Evolutionary conservation across 2,329 filamentous ascomycete genomes (phyloP), one percentile per base, ranked within the genome.

Genomic region (Trichoderma sp.): DNA sequence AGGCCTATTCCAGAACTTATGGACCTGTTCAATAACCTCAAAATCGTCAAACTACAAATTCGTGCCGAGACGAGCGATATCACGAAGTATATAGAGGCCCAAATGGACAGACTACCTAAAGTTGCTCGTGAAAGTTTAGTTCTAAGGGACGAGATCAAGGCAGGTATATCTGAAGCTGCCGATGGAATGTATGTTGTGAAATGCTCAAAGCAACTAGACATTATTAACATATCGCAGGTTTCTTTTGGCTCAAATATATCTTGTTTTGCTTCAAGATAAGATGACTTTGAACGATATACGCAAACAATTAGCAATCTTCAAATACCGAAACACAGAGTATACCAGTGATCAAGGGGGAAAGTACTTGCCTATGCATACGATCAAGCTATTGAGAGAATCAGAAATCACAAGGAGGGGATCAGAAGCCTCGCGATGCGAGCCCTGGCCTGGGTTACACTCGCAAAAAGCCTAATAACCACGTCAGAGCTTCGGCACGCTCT

Each of bases 91-190:
- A 50, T 50, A 1, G 45, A 21, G 8, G 45, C 18, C 45, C 45
- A 50, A 1, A 50, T 50, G 7, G 45, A 6, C 7, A n/a, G 18
- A 11, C 6, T n/a, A 11, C 2, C 18, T 3, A 50, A 1, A n/a
- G 45, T 50, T 2, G 2, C 45, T 11, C 18, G n/a, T 5, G 0
- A 0, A 50, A 50, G 3, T 1, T 1, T 0, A 11, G 2, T 16
- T 50, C 4, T 50, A 0, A 11, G 18, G 9, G 18, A 50, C 2
- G 45, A 50, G 1, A 50, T 50, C 9, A 50, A 50, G 18, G 1
- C n/a, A 9, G 4, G 5, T 11, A 50, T 50, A 0, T 50, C 18
- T 2, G 45, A 50, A 3, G 45, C 45, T 11, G 18, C 4, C 45
- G 45, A 50, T 50, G 45, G 45, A 50, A 50, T 50, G 45, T 50